Conservation (phyloP, 2,329 filamentous ascomycete species). For the Alternaria conjuncta region DNA sequence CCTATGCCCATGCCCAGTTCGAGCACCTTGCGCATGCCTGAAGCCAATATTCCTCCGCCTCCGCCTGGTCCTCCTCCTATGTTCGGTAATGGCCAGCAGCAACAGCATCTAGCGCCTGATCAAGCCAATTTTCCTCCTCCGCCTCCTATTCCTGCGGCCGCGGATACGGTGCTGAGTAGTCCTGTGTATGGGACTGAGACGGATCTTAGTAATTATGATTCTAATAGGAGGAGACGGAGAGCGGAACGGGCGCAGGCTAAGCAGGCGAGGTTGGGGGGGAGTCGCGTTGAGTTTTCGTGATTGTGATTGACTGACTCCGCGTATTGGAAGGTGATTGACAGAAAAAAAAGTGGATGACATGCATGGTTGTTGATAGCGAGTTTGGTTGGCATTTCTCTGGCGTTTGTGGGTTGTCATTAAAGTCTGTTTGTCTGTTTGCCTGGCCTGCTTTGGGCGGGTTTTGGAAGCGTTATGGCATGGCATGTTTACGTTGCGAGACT, state of each 20-base stretch:
- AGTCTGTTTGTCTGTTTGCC: too few species aligned
- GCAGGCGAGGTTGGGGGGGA: conserved; percentile 43
- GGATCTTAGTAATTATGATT: conserved; percentile 49
- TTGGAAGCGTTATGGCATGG: background rate
- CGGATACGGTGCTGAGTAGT: conserved; percentile 44
- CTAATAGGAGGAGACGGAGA: conserved; percentile 47
- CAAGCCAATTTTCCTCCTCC: conserved; percentile 35
- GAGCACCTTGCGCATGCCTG: conserved; percentile 38
- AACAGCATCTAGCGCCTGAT: conserved; percentile 9
- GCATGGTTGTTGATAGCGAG: background rate
- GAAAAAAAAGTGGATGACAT: background rate
- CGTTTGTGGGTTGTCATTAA: background rate
- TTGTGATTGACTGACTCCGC: conserved; percentile 4
- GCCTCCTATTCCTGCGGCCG: conserved; percentile 42
- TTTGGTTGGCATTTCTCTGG: conserved; percentile 1
- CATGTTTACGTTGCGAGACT: background rate
- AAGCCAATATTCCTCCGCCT: conserved; percentile 38
- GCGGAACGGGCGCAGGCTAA: conserved; percentile 50
- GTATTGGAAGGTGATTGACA: background rate
- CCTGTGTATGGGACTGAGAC: conserved; percentile 48
- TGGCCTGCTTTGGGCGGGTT: background rate
- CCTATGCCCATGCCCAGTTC: conserved; percentile 37
- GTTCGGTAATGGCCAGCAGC: conserved; percentile 10
- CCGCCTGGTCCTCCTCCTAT: conserved; percentile 40
- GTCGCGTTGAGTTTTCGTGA: conserved; percentile 50